Percentiles rank a stretch among this genome's conserved stretches.
Evolutionary conservation across 1,284 basidiomycete genomes (phyloP).

Genomic region (Ceratobasidium papillatum): DNA sequence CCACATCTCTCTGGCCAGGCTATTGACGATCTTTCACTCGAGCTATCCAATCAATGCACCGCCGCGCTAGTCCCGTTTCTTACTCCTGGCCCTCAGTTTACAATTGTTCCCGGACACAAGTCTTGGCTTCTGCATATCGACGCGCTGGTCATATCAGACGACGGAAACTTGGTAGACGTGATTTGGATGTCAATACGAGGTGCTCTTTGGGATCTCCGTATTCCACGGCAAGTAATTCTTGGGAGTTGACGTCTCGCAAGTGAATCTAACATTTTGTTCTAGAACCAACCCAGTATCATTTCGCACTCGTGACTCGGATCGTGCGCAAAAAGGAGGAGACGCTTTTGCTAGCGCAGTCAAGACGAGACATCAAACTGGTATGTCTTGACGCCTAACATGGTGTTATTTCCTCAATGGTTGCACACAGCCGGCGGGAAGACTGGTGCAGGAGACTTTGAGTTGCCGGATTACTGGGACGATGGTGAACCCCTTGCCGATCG

Average conservation of each 20-base stretch:
- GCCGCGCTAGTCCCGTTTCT: constrained; percentile 34
- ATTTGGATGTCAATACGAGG: constrained; percentile 78
- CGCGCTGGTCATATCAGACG: constrained; percentile 71
- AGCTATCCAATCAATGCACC: constrained; percentile 64
- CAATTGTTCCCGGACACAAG: constrained; percentile 69
- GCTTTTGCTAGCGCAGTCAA: constrained; percentile 39
- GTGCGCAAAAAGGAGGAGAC: constrained; percentile 47
- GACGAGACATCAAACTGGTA: constrained; percentile 31
- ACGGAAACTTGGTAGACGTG: constrained; percentile 76
- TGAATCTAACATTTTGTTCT: neutral
- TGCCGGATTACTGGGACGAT: constrained; percentile 85
- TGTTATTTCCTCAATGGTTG: neutral
- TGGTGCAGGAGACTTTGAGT: constrained; percentile 75
- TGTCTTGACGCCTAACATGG: neutral
- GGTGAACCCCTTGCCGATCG: constrained; percentile 68
- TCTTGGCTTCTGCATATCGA: constrained; percentile 76
- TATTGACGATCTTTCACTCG: constrained; percentile 76
- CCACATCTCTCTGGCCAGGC: constrained; percentile 67
- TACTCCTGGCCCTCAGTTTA: constrained; percentile 51
- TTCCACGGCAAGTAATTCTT: constrained; percentile 71
- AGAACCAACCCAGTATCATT: constrained; percentile 37
- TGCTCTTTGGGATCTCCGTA: constrained; percentile 79
- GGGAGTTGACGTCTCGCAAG: constrained; percentile 57
- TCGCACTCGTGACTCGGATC: constrained; percentile 38
- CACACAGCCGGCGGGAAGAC: constrained; percentile 31